A percentile compares a stretch with the other conserved stretches of the same genome.
phyloP scores from a whole-genome alignment of 805 yeast species.

The Wickerhamomyces xylosicus region DNA sequence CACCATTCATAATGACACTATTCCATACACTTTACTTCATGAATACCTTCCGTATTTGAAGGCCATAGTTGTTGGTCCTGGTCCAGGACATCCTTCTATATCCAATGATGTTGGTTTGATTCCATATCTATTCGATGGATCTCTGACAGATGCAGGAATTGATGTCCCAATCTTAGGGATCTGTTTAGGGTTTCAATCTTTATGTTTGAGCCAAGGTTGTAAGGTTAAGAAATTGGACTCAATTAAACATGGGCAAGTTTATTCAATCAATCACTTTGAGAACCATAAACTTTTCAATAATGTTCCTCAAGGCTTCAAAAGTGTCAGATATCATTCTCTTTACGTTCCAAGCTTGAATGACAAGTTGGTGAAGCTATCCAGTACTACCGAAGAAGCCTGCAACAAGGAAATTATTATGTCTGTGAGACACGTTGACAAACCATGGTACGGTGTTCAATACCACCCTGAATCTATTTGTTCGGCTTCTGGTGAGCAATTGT shows the following conservation, averaged over 20 bases:
- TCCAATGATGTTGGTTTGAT: slow-evolving; percentile 65
- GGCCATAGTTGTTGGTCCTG: slow-evolving; percentile 87
- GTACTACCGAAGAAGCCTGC: slow-evolving; percentile 27
- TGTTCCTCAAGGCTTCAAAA: slow-evolving; percentile 36
- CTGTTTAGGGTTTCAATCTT: slow-evolving; percentile 85
- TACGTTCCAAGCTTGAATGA: slow-evolving; percentile 29
- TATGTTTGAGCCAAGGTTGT: slow-evolving; percentile 57
- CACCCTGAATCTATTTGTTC: slow-evolving; percentile 96
- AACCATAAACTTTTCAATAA: slow-evolving; percentile 29
- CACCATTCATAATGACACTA: slow-evolving; percentile 26
- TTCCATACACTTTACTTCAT: slow-evolving; percentile 26
- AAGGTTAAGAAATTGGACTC: slow-evolving; percentile 38
- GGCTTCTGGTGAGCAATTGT: slow-evolving; percentile 44
- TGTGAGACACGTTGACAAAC: slow-evolving; percentile 44
- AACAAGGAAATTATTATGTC: slow-evolving; percentile 61
- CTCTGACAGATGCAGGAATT: slow-evolving; percentile 11
- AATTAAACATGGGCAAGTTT: slow-evolving; percentile 83
- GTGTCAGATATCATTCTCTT: slow-evolving; percentile 87
- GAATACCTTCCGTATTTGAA: slow-evolving; percentile 44
- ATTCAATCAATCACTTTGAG: slow-evolving; percentile 22
- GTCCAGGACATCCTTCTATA: slow-evolving; percentile 83
- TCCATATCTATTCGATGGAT: slow-evolving; percentile 36
- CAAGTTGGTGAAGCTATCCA: slow-evolving; percentile 48
- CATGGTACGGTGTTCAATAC: slow-evolving; percentile 91
- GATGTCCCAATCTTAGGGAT: slow-evolving; percentile 74